phyloP scores from a whole-genome alignment of 1,139 yeast genomes.

The Suzukiozyma palmioleophila region DNA sequence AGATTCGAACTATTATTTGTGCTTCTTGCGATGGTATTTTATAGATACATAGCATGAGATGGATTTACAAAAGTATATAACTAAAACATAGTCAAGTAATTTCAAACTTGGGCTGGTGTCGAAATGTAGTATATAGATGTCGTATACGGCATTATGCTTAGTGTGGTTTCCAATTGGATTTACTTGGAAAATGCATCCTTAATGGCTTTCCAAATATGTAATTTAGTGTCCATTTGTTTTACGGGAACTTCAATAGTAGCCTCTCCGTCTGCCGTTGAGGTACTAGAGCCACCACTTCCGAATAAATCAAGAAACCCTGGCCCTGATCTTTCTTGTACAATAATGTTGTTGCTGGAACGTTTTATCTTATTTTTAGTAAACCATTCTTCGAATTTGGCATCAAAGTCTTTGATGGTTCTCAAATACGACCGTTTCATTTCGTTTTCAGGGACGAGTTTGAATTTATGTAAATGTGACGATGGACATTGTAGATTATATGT shows the following conservation, averaged over 20 bases:
- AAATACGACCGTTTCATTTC: slow-evolving; percentile 40
- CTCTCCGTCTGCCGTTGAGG: slow-evolving; percentile 6
- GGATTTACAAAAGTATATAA: slow-evolving; percentile 2
- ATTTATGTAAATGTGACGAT: slow-evolving; percentile 57
- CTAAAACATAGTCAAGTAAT: neutral
- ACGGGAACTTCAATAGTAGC: slow-evolving; percentile 9
- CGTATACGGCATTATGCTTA: too few relatives aligned
- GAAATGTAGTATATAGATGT: too few relatives aligned
- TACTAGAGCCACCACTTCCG: slow-evolving; percentile 8
- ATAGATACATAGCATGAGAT: slow-evolving; percentile 4
- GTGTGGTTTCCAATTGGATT: slow-evolving; percentile 1
- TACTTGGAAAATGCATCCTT: slow-evolving; percentile 22
- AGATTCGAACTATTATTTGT: slow-evolving; percentile 8
- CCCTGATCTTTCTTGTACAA: slow-evolving; percentile 4
- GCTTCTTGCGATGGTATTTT: slow-evolving; percentile 7
- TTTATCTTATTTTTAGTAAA: slow-evolving; percentile 14
- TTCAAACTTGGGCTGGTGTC: too few relatives aligned
- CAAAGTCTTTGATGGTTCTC: slow-evolving; percentile 12
- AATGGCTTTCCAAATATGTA: slow-evolving; percentile 31
- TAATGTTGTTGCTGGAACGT: slow-evolving; percentile 4
- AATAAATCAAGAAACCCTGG: slow-evolving; percentile 9
- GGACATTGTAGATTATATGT: slow-evolving; percentile 83
- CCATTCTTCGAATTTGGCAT: slow-evolving; percentile 14
- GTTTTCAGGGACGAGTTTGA: slow-evolving; percentile 49
- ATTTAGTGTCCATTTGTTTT: slow-evolving; percentile 17